Base-by-base conservation (phyloP, 2,329 filamentous ascomycete species). In the Diaporthe sp. region DNA sequence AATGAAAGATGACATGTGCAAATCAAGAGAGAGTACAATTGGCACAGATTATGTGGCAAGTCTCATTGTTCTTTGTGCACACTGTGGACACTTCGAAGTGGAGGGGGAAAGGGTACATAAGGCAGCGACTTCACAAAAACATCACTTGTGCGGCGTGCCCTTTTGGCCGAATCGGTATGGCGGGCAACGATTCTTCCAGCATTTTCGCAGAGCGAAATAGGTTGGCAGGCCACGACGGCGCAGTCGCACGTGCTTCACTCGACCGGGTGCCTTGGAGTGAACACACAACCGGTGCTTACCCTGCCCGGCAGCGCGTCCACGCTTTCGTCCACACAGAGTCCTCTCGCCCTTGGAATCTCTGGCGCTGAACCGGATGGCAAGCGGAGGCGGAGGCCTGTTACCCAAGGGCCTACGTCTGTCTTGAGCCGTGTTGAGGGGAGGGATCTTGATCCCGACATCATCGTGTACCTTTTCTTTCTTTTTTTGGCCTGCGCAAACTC, bases 391-490 rank as follows among this genome's bases (percentile, higher is more conserved):
- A 37, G 57, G 17, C 22, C 57, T n/a, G 34, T 25, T 39, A 60
- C 57, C 57, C 57, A 13, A 60, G 57, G 57, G 57, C 5, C 57
- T 7, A 39, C 8, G 34, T 13, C 55, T 37, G 55, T 58, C 57
- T 60, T 60, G 57, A 60, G 34, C 57, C 34, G 57, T 60, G 57
- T 60, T 39, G 57, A 60, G 57, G 57, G 57, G 57, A 60, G 57
- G 20, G 57, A 60, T 39, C 57, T 47, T n/a, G 8, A 60, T 60
- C 57, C 34, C 31, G 57, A 60, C 2, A 60, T 39, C 20, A 60
- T 39, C 57, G 31, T 39, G 57, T 60, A 60, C 57, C 34, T 60
- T 60, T 22, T 39, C 17, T 60, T 39, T n/a, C n/a, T 60, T 60
- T 37, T 37, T 22, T 58, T 37, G 7, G 15, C 20, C 17, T 5